A percentile compares a stretch with the other conserved stretches of the same genome.
phyloP scores from a whole-genome alignment of 2,329 filamentous ascomycete genomes.

The Fusarium nygamai region DNA sequence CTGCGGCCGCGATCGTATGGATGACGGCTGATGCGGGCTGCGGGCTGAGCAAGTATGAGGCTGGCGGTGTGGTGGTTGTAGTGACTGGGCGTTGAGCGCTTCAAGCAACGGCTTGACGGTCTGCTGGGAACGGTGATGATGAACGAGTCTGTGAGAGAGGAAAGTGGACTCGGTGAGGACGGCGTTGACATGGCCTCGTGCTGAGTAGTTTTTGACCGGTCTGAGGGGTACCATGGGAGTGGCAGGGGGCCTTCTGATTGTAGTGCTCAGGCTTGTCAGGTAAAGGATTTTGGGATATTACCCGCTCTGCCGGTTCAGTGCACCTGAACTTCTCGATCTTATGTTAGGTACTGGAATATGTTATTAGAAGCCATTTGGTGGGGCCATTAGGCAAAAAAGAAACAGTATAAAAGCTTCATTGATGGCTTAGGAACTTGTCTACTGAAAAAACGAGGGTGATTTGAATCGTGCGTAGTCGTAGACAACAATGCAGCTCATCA shows the following conservation, averaged over 20 bases:
- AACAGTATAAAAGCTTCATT: conserved; percentile 17
- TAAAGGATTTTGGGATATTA: conserved; percentile 35
- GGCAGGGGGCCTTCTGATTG: conserved; percentile 44
- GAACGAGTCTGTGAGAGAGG: conserved; percentile 50
- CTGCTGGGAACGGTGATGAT: conserved; percentile 47
- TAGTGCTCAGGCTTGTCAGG: conserved; percentile 27
- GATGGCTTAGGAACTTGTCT: conserved; percentile 17
- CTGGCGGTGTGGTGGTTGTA: conserved; percentile 46
- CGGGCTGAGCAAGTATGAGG: conserved; percentile 43
- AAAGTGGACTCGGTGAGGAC: conserved; percentile 55
- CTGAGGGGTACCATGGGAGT: conserved; percentile 52
- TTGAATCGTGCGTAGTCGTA: conserved; percentile 28
- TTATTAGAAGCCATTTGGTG: conserved; percentile 6
- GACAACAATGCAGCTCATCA: conserved; percentile 17
- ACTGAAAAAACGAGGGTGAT: conserved; percentile 29
- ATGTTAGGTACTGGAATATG: conserved; percentile 20
- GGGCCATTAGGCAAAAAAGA: not conserved
- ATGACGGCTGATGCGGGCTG: conserved; percentile 43
- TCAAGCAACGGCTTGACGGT: conserved; percentile 43
- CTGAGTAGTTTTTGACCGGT: conserved; percentile 55
- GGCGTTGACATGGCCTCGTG: conserved; percentile 50
- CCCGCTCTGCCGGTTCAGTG: conserved; percentile 38
- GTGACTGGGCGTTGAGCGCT: conserved; percentile 44
- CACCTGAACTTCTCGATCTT: conserved; percentile 41
- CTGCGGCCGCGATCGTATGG: conserved; percentile 45